phyloP scores from a whole-genome alignment of 208 protist genomes.

The Herpetomonas muscarum region DNA sequence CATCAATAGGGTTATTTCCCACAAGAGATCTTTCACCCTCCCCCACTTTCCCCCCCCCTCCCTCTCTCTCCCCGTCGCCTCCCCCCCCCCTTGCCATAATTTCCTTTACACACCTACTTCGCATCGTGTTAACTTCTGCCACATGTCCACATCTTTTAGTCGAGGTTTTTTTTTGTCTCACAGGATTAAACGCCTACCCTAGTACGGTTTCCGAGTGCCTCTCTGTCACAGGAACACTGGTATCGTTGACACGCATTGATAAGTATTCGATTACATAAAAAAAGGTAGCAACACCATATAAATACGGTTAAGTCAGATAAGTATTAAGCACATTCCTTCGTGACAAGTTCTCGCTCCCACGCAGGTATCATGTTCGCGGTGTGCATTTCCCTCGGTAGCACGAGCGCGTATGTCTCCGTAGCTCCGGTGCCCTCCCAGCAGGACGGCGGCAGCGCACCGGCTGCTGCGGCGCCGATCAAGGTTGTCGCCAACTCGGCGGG shows the following conservation, averaged over 20 bases:
- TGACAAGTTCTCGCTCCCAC: too few species aligned
- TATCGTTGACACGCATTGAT: background rate
- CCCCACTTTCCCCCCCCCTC: background rate
- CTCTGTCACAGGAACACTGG: too few species aligned
- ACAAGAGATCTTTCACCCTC: background rate
- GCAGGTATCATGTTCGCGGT: slow-evolving; percentile 80
- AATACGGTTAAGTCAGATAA: too few species aligned
- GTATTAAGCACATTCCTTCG: too few species aligned
- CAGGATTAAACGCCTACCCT: too few species aligned
- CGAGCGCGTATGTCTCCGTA: slow-evolving; percentile 70
- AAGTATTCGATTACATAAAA: background rate
- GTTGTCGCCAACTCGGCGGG: slow-evolving; percentile 77
- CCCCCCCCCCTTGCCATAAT: too few species aligned
- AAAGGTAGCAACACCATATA: background rate
- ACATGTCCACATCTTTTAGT: too few species aligned
- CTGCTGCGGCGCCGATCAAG: slow-evolving; percentile 29
- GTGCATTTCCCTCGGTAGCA: slow-evolving; percentile 75
- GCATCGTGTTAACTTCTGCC: too few species aligned
- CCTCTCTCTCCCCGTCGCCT: background rate
- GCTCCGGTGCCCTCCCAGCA: slow-evolving; percentile 25
- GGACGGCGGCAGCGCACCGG: background rate
- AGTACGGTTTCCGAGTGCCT: too few species aligned
- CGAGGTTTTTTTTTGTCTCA: too few species aligned
- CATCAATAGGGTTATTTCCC: background rate
- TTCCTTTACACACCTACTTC: too few species aligned